Evolutionary conservation across 768 basidiomycete species (phyloP).

Genomic region (Mycena rosella): DNA sequence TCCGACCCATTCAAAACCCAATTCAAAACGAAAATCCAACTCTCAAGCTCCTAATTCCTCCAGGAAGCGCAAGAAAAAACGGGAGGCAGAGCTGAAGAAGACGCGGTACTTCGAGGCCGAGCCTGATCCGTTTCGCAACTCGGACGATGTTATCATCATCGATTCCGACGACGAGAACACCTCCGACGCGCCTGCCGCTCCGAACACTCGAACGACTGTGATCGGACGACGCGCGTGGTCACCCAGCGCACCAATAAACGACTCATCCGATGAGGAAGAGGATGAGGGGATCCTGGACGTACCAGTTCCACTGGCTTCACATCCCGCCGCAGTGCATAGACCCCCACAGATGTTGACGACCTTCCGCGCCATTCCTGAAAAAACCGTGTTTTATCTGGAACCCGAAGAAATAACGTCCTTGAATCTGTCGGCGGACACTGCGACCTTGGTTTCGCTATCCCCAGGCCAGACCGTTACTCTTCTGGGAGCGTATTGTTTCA

Average conservation of each 20-base stretch:
- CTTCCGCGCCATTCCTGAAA: constrained; percentile 58
- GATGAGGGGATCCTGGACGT: constrained; percentile 40
- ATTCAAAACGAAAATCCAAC: constrained; percentile 62
- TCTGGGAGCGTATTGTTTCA: constrained; percentile 74
- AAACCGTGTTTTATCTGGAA: constrained; percentile 62
- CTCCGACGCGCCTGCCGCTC: constrained; percentile 38
- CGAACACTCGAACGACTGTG: constrained; percentile 31
- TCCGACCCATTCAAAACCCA: constrained; percentile 39
- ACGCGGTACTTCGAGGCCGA: constrained; percentile 50
- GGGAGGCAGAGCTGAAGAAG: constrained; percentile 45
- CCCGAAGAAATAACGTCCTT: constrained; percentile 52
- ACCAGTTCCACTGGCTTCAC: constrained; percentile 36
- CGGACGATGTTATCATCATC: constrained; percentile 55
- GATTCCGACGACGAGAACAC: constrained; percentile 53
- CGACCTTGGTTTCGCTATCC: constrained; percentile 59
- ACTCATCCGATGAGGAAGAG: constrained; percentile 64
- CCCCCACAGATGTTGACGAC: constrained; percentile 55
- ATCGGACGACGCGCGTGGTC: constrained; percentile 64
- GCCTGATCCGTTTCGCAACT: constrained; percentile 48
- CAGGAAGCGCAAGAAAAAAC: constrained; percentile 45
- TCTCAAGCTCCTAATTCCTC: constrained; percentile 37
- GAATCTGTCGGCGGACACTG: constrained; percentile 42
- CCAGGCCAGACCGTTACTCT: constrained; percentile 69
- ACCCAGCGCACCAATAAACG: constrained; percentile 63
- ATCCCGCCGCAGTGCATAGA: constrained; percentile 27